Evolutionary conservation across 108 stramenopile genomes (phyloP).

Genomic region (Pseudonitzschia delicatissima): DNA sequence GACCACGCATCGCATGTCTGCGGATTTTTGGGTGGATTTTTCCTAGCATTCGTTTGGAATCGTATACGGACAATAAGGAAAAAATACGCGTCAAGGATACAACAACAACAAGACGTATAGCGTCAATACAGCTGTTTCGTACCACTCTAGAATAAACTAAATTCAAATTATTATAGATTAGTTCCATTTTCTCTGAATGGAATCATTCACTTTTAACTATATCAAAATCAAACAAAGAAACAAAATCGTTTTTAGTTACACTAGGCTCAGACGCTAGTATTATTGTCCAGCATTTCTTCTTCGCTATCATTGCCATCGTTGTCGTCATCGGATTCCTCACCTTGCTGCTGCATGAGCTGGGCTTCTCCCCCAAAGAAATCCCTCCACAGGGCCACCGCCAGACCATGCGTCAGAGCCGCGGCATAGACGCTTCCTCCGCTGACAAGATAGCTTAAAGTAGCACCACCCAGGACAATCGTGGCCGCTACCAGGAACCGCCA

Average conservation of each 20-base stretch:
- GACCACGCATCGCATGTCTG: slow-evolving; percentile 11
- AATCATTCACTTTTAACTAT: no score
- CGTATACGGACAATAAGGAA: neutral
- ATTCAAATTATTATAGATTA: no score
- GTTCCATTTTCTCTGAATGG: no score
- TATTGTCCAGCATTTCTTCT: neutral
- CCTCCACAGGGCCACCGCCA: slow-evolving; percentile 38
- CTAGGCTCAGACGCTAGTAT: no score
- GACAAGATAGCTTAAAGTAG: slow-evolving; percentile 27
- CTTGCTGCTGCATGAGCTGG: neutral
- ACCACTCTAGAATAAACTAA: no score
- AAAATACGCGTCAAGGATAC: no score
- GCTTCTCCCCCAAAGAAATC: slow-evolving; percentile 37
- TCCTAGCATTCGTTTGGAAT: slow-evolving; percentile 4
- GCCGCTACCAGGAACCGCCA: slow-evolving; percentile 26
- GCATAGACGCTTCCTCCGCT: slow-evolving; percentile 41
- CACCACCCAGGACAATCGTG: slow-evolving; percentile 30
- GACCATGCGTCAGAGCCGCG: slow-evolving; percentile 36
- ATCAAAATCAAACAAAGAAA: no score
- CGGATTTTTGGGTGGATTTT: slow-evolving; percentile 7
- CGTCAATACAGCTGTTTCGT: no score
- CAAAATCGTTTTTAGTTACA: no score
- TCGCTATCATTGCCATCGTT: neutral
- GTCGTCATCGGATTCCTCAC: neutral
- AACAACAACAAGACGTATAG: no score